Evolutionary conservation across 371 early-diverging fungal genomes (phyloP), one percentile per base, ranked within the genome.

Genomic region (Apophysomyces variabilis): DNA sequence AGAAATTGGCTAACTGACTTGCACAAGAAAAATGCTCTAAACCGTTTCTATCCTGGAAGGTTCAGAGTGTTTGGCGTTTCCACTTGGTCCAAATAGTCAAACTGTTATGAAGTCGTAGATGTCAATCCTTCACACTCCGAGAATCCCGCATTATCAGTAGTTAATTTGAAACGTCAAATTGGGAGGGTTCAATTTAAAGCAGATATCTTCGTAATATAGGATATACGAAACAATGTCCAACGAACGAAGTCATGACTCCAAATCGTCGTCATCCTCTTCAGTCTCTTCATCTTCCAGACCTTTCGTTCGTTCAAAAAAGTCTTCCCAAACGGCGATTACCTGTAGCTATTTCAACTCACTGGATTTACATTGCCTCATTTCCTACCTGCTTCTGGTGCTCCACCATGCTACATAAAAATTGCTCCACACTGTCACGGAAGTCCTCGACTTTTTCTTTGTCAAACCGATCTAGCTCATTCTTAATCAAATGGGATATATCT

Each of bases 371-470:
- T 38, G 38, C 9, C 39, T 36, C 62, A 37, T 18, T 32, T 56
- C n/a, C 13, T 74, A 92, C 90, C 82, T 94, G 87, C 58, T 91
- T 89, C 78, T 96, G 96, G 58, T 89, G 93, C 62, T 90, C 90
- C 54, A 93, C 84, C 87, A 95, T 88, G 41, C 89, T 87, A 39
- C 83, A 78, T 68, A 94, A 75, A 60, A 91, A 93, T 5, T 82
- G 79, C 68, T 94, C 92, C 16, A 94, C 84, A 38, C 91, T 82
- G 46, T 83, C 83, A 63, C 92, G 85, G 69, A 95, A 91, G 66
- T 95, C 95, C 38, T 88, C 88, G 14, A 95, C 91, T 64, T 92
- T 92, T 39, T 92, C 90, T n/a, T 82, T 82, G 71, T 96, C 96
- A 71, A 95, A 94, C 21, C 93, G 85, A 65, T 90, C 93, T 43